Evolutionary conservation across 257 asterid species (phyloP).

Genomic region (Solanum phureja): DNA sequence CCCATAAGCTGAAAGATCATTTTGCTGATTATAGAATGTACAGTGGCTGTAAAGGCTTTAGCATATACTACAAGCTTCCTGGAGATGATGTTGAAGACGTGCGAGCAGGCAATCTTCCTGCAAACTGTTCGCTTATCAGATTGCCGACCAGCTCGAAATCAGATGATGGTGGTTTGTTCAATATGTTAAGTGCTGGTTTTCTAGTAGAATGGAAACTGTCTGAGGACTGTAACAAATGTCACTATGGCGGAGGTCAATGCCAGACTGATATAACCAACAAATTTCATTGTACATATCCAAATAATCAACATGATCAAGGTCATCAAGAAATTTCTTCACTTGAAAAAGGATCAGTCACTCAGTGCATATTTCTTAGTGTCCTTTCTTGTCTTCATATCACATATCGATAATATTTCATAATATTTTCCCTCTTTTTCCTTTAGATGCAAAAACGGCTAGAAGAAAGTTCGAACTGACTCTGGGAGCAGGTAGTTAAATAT

Average conservation of each 20-base stretch:
- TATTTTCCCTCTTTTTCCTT: not conserved
- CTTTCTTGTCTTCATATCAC: not conserved
- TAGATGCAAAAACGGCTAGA: not conserved
- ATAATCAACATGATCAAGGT: not conserved
- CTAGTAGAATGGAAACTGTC: not conserved
- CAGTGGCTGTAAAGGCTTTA: not conserved
- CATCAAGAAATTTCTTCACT: not conserved
- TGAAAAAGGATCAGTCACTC: not conserved
- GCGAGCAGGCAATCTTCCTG: not conserved
- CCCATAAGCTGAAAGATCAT: not conserved
- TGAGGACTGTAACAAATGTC: not conserved
- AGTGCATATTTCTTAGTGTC: not conserved
- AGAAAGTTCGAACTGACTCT: not conserved
- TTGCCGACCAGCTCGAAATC: fast-evolving
- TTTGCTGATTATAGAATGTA: not conserved
- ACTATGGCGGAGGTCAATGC: not conserved
- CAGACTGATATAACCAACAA: not conserved
- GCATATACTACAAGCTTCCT: not conserved
- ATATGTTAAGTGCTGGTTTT: fast-evolving
- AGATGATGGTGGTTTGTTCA: not conserved
- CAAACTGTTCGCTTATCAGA: not conserved
- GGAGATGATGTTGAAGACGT: fast-evolving
- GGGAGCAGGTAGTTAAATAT: not conserved
- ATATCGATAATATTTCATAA: no score
- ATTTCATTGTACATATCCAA: not conserved